Percentiles rank a stretch among this genome's conserved stretches.
These are phyloP conservation scores for Blastobotrys malaysiensis DNA, from an alignment of 1,139 yeast species.

Conservation along the genomic window DNA sequence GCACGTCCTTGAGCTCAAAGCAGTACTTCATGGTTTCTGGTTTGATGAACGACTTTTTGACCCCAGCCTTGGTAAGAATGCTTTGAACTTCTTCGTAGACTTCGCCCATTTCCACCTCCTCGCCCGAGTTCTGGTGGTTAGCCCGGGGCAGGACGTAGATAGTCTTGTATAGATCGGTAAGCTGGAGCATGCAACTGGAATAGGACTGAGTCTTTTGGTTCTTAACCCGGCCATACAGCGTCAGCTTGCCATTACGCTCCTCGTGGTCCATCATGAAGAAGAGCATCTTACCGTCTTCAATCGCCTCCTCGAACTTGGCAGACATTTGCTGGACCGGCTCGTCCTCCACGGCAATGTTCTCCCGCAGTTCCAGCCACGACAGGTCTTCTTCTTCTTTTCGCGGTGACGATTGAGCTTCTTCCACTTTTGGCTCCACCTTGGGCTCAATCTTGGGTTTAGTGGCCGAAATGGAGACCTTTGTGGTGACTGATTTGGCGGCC, in stretches of 20 bases:
- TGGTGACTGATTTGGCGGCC: conserved; percentile 5
- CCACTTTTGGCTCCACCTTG: conserved; percentile 13
- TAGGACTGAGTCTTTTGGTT: conserved; percentile 41
- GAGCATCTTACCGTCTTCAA: conserved; percentile 47
- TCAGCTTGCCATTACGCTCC: conserved; percentile 63
- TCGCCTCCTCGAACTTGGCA: conserved; percentile 7
- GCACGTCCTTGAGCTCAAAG: conserved; percentile 77
- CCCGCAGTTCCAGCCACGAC: conserved; percentile 8
- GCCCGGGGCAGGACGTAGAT: conserved; percentile 63
- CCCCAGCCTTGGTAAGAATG: conserved; percentile 56
- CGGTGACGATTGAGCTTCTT: neutral
- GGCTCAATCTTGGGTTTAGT: neutral
- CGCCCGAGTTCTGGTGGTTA: conserved; percentile 38
- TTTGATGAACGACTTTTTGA: conserved; percentile 60
- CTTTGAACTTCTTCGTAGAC: conserved; percentile 73
- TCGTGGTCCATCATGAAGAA: conserved; percentile 91
- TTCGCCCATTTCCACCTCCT: conserved; percentile 50
- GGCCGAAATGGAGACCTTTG: conserved; percentile 1
- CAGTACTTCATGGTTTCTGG: conserved; percentile 78
- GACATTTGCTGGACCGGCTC: neutral
- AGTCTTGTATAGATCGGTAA: conserved; percentile 66
- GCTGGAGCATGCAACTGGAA: conserved; percentile 74
- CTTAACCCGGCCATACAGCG: conserved; percentile 81
- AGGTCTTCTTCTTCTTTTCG: conserved; percentile 6
- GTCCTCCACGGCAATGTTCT: conserved; percentile 3